Conservation (phyloP, 352 stramenopile species). For the Phytophthora sojae region DNA sequence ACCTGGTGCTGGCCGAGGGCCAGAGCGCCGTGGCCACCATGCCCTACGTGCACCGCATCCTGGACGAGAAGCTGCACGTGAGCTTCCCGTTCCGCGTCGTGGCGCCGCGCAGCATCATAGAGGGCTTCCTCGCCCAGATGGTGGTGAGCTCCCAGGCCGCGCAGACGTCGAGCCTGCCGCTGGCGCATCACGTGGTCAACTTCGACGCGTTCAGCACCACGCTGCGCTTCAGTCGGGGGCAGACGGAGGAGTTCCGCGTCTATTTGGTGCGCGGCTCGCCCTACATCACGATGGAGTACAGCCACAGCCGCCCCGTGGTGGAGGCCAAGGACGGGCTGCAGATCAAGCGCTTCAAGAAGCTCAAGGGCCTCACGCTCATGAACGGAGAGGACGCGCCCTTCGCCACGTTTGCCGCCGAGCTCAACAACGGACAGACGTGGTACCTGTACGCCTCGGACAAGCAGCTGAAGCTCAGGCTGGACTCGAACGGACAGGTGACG, state of each 20-base stretch:
- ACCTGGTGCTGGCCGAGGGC: constrained; percentile 76
- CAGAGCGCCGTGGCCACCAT: constrained; percentile 65
- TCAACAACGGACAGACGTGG: constrained; percentile 75
- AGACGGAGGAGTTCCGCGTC: constrained; percentile 53
- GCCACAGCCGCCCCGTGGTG: constrained; percentile 57
- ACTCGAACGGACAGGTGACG: constrained; percentile 42
- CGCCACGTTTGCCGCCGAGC: constrained; percentile 53
- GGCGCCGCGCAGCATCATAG: constrained; percentile 58
- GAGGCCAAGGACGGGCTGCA: constrained; percentile 57
- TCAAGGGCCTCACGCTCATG: constrained; percentile 47
- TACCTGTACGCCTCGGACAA: constrained; percentile 70
- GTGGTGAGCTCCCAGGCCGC: constrained; percentile 46
- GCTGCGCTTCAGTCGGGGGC: constrained; percentile 58
- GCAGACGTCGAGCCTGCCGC: constrained; percentile 3
- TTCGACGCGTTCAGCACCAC: constrained; percentile 79
- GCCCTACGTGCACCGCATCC: constrained; percentile 71
- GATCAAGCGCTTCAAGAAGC: constrained; percentile 59
- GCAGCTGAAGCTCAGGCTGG: constrained; percentile 52
- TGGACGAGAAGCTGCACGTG: constrained; percentile 68
- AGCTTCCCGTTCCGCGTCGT: constrained; percentile 87
- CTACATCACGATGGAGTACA: constrained; percentile 82
- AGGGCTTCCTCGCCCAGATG: constrained; percentile 77
- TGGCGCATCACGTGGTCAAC: constrained; percentile 64
- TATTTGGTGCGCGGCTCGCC: constrained; percentile 82
- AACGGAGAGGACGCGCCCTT: constrained; percentile 57